Evolutionary conservation across 768 basidiomycete species (phyloP).

Genomic region (Rhizopogon roseolus): DNA sequence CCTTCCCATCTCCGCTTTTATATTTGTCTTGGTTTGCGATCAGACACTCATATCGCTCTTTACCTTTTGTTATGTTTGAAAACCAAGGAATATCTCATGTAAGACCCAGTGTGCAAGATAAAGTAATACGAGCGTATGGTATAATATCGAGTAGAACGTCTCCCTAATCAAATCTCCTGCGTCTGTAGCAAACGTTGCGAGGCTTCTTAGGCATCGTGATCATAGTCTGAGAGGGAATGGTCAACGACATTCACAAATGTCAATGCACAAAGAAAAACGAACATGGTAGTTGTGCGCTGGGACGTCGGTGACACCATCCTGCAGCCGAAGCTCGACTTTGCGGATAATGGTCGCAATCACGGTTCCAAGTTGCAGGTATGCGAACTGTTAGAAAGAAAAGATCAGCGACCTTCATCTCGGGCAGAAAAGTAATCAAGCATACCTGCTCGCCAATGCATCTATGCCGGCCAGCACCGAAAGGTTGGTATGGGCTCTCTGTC

Average conservation of each 20-base stretch:
- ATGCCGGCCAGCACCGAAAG: slow-evolving; percentile 96
- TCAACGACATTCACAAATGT: neutral
- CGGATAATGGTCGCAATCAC: slow-evolving; percentile 79
- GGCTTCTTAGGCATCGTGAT: slow-evolving; percentile 83
- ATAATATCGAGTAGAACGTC: neutral
- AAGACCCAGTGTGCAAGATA: slow-evolving; percentile 3
- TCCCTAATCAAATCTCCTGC: slow-evolving; percentile 50
- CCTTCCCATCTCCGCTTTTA: no score
- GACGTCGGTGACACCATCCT: slow-evolving; percentile 40
- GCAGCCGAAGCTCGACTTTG: slow-evolving; percentile 67
- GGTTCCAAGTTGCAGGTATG: slow-evolving; percentile 88
- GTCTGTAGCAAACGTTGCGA: slow-evolving; percentile 59
- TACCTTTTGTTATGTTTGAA: no score
- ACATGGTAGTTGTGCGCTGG: slow-evolving; percentile 91
- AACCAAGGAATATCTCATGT: neutral
- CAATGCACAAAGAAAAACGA: slow-evolving; percentile 25
- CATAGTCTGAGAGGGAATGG: slow-evolving; percentile 63
- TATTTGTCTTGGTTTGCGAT: no score
- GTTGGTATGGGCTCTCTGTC: slow-evolving; percentile 93
- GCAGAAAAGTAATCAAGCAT: slow-evolving; percentile 11
- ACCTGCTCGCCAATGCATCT: slow-evolving; percentile 92
- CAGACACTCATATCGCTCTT: no score
- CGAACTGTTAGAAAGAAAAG: slow-evolving; percentile 52
- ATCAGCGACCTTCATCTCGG: slow-evolving; percentile 1
- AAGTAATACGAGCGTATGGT: slow-evolving; percentile 1